Evolutionary conservation across 257 asterid genomes (phyloP).

Genomic region (Fraxinus quadrangulata): DNA sequence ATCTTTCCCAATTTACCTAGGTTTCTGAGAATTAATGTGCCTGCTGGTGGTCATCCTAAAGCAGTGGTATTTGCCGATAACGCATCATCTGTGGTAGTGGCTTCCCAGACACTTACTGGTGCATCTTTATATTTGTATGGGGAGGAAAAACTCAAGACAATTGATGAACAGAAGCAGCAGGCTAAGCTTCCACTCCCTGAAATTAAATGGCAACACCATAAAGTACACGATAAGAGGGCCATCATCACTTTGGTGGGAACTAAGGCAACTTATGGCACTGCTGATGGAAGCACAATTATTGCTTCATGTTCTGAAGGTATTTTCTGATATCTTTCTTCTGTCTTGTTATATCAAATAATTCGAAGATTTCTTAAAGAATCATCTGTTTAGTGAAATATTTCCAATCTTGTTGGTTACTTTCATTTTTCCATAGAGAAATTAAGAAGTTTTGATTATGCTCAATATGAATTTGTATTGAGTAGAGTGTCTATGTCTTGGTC

Average conservation of each 20-base stretch:
- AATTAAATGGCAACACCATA: slow-evolving; percentile 85
- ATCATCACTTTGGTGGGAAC: slow-evolving; percentile 74
- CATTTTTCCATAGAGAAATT: slow-evolving; percentile 1
- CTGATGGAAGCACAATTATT: slow-evolving; percentile 79
- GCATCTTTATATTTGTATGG: slow-evolving; percentile 91
- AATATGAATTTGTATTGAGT: slow-evolving; percentile 1
- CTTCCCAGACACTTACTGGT: slow-evolving; percentile 70
- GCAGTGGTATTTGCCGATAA: slow-evolving; percentile 79
- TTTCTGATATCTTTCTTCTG: slow-evolving; percentile 16
- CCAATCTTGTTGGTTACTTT: slow-evolving; percentile 5
- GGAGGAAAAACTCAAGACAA: slow-evolving; percentile 66
- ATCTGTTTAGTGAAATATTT: slow-evolving; percentile 4
- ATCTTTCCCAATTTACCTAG: slow-evolving; percentile 34
- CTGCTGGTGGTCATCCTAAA: slow-evolving; percentile 90
- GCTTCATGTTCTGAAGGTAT: slow-evolving; percentile 96
- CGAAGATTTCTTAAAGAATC: slow-evolving; percentile 10
- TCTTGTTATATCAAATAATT: slow-evolving; percentile 15
- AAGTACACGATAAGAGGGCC: slow-evolving; percentile 77
- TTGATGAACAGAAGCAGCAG: slow-evolving; percentile 63
- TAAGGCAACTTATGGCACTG: slow-evolving; percentile 85
- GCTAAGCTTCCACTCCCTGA: slow-evolving; percentile 88
- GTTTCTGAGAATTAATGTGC: slow-evolving; percentile 84
- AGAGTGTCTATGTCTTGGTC: neutral
- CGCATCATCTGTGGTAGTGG: slow-evolving; percentile 76
- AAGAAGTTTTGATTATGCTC: slow-evolving; percentile 18